Evolutionary conservation across 805 yeast species (phyloP).

Genomic region (Sungouiozyma intestinalis): DNA sequence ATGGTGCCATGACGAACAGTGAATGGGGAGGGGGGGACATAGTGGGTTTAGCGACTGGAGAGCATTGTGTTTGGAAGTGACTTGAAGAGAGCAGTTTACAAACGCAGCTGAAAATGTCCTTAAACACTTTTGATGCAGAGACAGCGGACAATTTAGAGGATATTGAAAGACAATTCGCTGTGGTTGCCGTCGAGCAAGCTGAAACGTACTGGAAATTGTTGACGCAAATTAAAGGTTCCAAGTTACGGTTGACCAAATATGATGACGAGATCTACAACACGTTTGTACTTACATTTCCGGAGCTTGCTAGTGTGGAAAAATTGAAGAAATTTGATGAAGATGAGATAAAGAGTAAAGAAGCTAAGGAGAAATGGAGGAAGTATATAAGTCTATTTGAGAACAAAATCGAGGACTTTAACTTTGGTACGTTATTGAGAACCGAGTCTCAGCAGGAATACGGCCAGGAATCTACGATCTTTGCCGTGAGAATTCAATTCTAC

Average conservation of each 20-base stretch:
- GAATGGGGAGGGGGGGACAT: too few relatives aligned
- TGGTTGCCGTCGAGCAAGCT: conserved; percentile 91
- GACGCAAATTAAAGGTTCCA: conserved; percentile 66
- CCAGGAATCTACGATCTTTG: conserved; percentile 78
- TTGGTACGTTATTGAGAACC: conserved; percentile 86
- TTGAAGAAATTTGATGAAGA: conserved; percentile 59
- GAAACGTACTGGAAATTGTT: conserved; percentile 86
- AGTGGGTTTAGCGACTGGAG: too few relatives aligned
- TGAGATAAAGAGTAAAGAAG: conserved; percentile 66
- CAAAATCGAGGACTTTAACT: conserved; percentile 78
- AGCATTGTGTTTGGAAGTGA: too few relatives aligned
- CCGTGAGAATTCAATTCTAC: conserved; percentile 86
- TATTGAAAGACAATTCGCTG: conserved; percentile 96
- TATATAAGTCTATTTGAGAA: conserved; percentile 77
- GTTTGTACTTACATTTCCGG: conserved; percentile 74
- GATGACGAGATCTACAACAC: conserved; percentile 61
- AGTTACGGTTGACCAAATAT: conserved; percentile 56
- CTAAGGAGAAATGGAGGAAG: conserved; percentile 85
- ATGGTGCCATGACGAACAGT: too few relatives aligned
- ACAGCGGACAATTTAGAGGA: conserved; percentile 90
- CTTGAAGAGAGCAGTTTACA: too few relatives aligned
- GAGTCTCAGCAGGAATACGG: conserved; percentile 63
- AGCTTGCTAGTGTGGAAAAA: conserved; percentile 51
- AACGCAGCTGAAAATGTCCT: conserved; percentile 6
- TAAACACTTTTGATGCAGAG: conserved; percentile 60